A percentile compares a stretch with the other conserved stretches of the same genome.
These are phyloP conservation scores for Periconia sp. DNA, from an alignment of 2,329 filamentous ascomycete genomes.

Conservation along the genomic window DNA sequence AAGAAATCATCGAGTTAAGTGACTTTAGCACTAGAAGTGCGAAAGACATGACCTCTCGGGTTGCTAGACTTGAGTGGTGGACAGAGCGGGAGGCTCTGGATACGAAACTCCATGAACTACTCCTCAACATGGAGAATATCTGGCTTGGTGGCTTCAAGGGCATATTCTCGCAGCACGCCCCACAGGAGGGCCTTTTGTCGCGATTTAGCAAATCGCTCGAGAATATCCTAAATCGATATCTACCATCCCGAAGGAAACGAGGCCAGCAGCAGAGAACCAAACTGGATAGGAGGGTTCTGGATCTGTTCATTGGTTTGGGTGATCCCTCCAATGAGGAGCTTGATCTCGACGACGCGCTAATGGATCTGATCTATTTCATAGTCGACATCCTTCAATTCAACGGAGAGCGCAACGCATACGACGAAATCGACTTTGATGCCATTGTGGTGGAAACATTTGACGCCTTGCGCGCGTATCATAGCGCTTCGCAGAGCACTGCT, in stretches of 20 bases:
- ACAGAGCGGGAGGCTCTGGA: conserved; percentile 82
- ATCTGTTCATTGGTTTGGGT: conserved; percentile 87
- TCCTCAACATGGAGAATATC: conserved; percentile 85
- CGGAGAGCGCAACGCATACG: conserved; percentile 94
- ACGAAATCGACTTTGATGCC: conserved; percentile 93
- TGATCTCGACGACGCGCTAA: conserved; percentile 88
- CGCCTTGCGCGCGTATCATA: conserved; percentile 80
- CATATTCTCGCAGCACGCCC: conserved; percentile 80
- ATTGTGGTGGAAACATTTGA: conserved; percentile 91
- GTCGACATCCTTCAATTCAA: conserved; percentile 97
- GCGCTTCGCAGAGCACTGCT: conserved; percentile 48
- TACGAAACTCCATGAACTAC: conserved; percentile 73
- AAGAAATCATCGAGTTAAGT: conserved; percentile 80
- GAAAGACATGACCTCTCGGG: conserved; percentile 74
- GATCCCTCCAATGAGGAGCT: conserved; percentile 69
- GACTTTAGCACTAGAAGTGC: conserved; percentile 82
- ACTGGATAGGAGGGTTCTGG: conserved; percentile 73
- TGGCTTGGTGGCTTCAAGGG: conserved; percentile 96
- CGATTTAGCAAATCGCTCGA: conserved; percentile 81
- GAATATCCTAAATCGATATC: conserved; percentile 77
- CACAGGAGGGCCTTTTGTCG: conserved; percentile 68
- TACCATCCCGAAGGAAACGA: conserved; percentile 79
- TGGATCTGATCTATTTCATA: conserved; percentile 92
- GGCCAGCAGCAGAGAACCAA: conserved; percentile 55
- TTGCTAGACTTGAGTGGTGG: conserved; percentile 88